Evolutionary conservation across 2,329 filamentous ascomycete species (phyloP).

Genomic region (Scopulariopsis brevicaulis): DNA sequence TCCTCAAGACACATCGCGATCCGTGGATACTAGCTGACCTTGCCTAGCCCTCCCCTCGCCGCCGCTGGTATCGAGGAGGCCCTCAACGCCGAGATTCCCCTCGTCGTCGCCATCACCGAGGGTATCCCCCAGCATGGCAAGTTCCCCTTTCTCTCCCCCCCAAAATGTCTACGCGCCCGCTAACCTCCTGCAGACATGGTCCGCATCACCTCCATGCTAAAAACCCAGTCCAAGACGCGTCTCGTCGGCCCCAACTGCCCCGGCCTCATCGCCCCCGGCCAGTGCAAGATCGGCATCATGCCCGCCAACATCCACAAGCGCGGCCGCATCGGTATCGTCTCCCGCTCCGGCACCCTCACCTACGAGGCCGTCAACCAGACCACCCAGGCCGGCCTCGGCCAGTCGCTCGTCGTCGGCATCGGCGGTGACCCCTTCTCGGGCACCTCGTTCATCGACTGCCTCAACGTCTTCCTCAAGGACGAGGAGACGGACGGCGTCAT

Average conservation of each 20-base stretch:
- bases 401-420: slow-evolving; percentile 96
- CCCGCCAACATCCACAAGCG: slow-evolving; percentile 99
- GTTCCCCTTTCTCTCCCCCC: slow-evolving; percentile 13
- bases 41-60: slow-evolving; percentile 63
- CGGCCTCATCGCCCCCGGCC: slow-evolving; percentile 85
- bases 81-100: slow-evolving; percentile 80
- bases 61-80: slow-evolving; percentile 96
- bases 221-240: slow-evolving; percentile 93
- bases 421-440: slow-evolving; percentile 97
- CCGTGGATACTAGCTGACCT: neutral
- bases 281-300: slow-evolving; percentile 99
- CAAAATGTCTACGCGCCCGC: slow-evolving; percentile 1
- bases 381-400: slow-evolving; percentile 89
- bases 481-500: slow-evolving; percentile 97
- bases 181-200: slow-evolving; percentile 67
- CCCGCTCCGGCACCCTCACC: slow-evolving; percentile 92
- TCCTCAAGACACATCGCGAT: neutral
- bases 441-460: slow-evolving; percentile 99
- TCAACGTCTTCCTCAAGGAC: slow-evolving; percentile 93
- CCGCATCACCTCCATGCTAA: slow-evolving; percentile 94
- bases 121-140: slow-evolving; percentile 93
- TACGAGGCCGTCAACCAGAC: slow-evolving; percentile 99
- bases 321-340: slow-evolving; percentile 96
- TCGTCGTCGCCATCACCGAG: slow-evolving; percentile 96
- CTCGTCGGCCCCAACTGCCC: slow-evolving; percentile 97